These are phyloP conservation scores for Scheffersomyces titani DNA, from an alignment of 1,139 yeast species.

Conservation along the genomic window DNA sequence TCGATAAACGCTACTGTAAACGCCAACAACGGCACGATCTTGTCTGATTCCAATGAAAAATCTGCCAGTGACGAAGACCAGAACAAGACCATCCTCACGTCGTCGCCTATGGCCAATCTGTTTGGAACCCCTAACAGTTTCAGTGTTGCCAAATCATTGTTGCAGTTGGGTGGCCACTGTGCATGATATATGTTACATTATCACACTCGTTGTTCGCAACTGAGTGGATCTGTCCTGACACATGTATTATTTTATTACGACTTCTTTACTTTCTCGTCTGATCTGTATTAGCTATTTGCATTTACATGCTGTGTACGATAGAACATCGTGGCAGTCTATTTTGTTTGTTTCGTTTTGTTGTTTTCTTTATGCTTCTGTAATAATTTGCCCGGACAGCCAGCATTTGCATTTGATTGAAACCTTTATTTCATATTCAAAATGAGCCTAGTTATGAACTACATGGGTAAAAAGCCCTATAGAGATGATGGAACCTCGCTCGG, in stretches of 20 bases:
- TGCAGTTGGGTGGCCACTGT: conserved; percentile 38
- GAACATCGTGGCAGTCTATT: background rate
- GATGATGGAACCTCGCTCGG: background rate
- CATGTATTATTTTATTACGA: background rate
- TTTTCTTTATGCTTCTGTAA: background rate
- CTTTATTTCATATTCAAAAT: background rate
- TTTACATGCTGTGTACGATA: background rate
- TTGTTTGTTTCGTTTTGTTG: background rate
- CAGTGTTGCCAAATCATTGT: conserved; percentile 49
- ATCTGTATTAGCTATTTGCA: background rate
- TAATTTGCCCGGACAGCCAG: background rate
- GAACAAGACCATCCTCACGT: conserved; percentile 11
- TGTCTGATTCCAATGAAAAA: background rate
- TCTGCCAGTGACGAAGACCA: conserved; percentile 3
- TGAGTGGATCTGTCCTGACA: background rate
- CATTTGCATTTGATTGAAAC: background rate
- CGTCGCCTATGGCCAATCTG: conserved; percentile 36
- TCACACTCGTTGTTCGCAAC: background rate
- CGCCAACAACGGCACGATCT: conserved; percentile 3
- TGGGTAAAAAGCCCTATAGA: background rate
- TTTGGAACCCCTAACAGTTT: conserved; percentile 55
- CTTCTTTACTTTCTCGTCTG: background rate
- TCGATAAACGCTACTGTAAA: conserved; percentile 11
- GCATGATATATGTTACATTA: background rate
- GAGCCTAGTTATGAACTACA: background rate